Evolutionary conservation across 1,284 basidiomycete genomes (phyloP), one percentile per base, ranked within the genome.

Genomic region (Lignosus rhinocerotis): DNA sequence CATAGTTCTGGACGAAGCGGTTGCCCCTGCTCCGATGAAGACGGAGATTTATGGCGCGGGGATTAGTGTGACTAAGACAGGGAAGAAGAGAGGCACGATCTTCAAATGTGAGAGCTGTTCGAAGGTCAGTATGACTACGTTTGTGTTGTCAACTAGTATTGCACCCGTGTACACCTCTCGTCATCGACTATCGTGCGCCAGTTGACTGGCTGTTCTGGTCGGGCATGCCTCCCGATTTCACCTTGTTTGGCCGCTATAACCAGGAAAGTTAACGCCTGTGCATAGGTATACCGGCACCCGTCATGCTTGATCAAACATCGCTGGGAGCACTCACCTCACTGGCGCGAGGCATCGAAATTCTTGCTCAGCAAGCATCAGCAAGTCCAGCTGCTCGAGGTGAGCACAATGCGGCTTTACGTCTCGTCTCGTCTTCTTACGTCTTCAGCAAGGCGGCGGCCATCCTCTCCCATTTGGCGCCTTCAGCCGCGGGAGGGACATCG

Each of bases 301-400:
- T 93, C 90, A 19, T 97, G 95, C 74, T 80, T 98, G 51, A 92
- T 96, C 77, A 98, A 98, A 76, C 95, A 98, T 70, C 90, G 95
- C 39, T 98, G 95, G 95, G 96, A 98, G 72, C 95, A 98, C 70
- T 94, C 92, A 31, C 93, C 93, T 38, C 95, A 98, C 72, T 99
- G 96, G 96, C 92, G 93, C 51, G 94, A 96, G 75, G 93, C 94
- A 0, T 94, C 92, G 66, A 96, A 96, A 75, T 90, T 96, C 69
- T 86, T 96, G 56, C 81, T 98, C 67, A 93, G 89, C 76, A 99
- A 98, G 78, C 96, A 99, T 72, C 96, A 98, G 71, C 96, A 98
- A 70, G 96, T 99, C 1, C 96, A 98, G 72, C 79, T 98, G 56
- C 88, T 99, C 51, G 96, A 98, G 81, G 90, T 89, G 59, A 58